phyloP scores from a whole-genome alignment of 495 filamentous ascomycete genomes.

The Aspergillus baeticus region DNA sequence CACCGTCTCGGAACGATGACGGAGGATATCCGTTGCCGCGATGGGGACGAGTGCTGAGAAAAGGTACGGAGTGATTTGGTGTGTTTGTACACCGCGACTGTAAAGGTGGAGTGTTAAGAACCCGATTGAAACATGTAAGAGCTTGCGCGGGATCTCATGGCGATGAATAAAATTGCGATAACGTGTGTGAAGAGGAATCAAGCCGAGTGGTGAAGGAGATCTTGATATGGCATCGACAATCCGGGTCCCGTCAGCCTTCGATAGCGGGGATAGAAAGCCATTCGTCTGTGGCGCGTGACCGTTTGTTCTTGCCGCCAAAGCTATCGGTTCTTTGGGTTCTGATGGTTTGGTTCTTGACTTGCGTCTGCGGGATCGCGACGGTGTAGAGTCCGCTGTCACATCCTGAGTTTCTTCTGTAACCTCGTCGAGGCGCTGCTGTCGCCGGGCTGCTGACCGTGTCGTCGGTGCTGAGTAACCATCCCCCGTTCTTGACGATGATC shows the following conservation, averaged over 20 bases:
- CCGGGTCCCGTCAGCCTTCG: conserved; percentile 55
- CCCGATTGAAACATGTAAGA: conserved; percentile 83
- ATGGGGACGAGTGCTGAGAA: conserved; percentile 86
- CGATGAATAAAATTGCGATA: conserved; percentile 52
- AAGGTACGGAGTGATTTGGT: conserved; percentile 76
- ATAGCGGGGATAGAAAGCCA: conserved; percentile 69
- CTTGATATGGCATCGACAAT: conserved; percentile 67
- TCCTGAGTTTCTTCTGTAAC: conserved; percentile 35
- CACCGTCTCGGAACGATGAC: conserved; percentile 74
- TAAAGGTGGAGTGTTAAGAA: conserved; percentile 88
- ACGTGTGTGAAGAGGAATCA: conserved; percentile 85
- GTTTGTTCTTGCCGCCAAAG: conserved; percentile 28
- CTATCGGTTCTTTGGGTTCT: conserved; percentile 26
- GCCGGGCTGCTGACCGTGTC: conserved; percentile 62
- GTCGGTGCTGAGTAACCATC: conserved; percentile 61
- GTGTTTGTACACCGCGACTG: conserved; percentile 67
- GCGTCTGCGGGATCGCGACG: conserved; percentile 39
- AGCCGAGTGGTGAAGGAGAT: conserved; percentile 84
- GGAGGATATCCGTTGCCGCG: conserved; percentile 73
- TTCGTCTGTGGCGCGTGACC: conserved; percentile 46
- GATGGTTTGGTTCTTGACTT: conserved; percentile 48
- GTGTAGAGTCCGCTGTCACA: conserved; percentile 20
- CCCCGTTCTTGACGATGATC: conserved; percentile 31
- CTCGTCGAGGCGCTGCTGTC: conserved; percentile 41
- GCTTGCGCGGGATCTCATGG: conserved; percentile 49